Evolutionary conservation across 164 flowering plant genomes (phyloP).

Genomic region (Cinnamomum micranthum): DNA sequence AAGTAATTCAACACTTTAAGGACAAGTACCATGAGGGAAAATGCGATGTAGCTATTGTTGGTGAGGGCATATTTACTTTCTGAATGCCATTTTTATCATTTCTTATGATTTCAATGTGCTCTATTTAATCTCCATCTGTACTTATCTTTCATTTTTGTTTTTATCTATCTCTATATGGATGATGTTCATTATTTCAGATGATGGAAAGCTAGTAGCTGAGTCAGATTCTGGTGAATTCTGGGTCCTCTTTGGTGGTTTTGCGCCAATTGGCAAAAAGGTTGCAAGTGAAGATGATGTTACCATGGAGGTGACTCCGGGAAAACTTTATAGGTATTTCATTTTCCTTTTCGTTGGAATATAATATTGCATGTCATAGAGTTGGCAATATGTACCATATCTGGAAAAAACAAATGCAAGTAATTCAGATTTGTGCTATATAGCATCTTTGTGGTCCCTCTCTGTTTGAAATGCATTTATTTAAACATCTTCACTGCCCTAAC

Average conservation of each 20-base stretch:
- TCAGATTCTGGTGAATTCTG: conserved; percentile 98
- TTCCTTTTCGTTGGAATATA: no score
- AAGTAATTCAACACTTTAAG: conserved; percentile 89
- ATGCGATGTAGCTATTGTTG: conserved; percentile 92
- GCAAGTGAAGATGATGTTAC: conserved; percentile 77
- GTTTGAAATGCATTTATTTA: no score
- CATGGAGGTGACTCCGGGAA: conserved; percentile 76
- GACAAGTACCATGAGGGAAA: conserved; percentile 90
- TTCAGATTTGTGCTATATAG: no score
- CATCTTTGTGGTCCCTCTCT: no score
- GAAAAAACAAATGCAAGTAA: no score
- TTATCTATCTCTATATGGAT: conserved; percentile 1
- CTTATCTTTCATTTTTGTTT: background rate
- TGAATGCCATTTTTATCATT: background rate
- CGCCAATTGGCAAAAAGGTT: conserved; percentile 90
- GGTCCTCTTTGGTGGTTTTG: conserved; percentile 99
- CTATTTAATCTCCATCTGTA: background rate
- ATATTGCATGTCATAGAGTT: no score
- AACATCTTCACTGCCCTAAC: no score
- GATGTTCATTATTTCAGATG: conserved; percentile 48
- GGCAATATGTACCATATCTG: no score
- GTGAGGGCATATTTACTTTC: conserved; percentile 34
- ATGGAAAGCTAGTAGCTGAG: conserved; percentile 91
- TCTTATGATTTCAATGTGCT: background rate
- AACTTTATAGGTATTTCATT: conserved; percentile 62